Evolutionary conservation across 495 filamentous ascomycete genomes (phyloP), one percentile per base, ranked within the genome.

Genomic region (Penicillium desertorum): DNA sequence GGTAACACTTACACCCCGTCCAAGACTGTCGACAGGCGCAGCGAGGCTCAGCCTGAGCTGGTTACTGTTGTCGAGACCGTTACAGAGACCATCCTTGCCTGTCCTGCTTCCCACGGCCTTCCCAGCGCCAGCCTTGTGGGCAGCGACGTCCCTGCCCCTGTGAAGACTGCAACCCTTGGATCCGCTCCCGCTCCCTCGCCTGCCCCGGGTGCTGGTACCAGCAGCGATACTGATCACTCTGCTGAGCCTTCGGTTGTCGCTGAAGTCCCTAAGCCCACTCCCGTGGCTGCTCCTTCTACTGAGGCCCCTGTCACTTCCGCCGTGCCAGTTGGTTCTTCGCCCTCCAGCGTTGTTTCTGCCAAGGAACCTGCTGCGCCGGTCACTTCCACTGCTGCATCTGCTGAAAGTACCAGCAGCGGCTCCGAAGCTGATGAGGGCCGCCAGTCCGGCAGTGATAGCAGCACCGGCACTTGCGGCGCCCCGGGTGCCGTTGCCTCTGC

Each of bases 1-100:
- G 92, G 92, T 16, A 83, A 83, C 45, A 75, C 78, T 23, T 94
- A 94, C 69, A 76, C 76, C 17, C 72, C 76, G 2, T 62, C 63
- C 2, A 62, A 62, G 10, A 56, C 64, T 10, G 23, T 56, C 42
- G 57, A 59, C 51, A 74, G 73, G 66, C 72, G 71, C 17, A 51
- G 45, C 16, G 49, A 51, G 30, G 43, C 56, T 16, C 51, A 59
- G 17, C 20, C 60, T 9, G 65, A 71, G 12, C 56, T 68, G 11
- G 52, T 73, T 25, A 65, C 62, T 9, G 55, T 70, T 25, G 54
- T 63, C 4, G 17, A 72, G 43, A 75, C 72, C 5, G 64, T 76
- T 11, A 51, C 60, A 12, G 17, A 64, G 16, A 69, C 70, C 39
- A 55, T 64, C 2, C 10, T 39, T 6, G 61, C 49, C 10, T 68